Base-by-base conservation (phyloP, 1,284 basidiomycete species). In the Malassezia psittaci region DNA sequence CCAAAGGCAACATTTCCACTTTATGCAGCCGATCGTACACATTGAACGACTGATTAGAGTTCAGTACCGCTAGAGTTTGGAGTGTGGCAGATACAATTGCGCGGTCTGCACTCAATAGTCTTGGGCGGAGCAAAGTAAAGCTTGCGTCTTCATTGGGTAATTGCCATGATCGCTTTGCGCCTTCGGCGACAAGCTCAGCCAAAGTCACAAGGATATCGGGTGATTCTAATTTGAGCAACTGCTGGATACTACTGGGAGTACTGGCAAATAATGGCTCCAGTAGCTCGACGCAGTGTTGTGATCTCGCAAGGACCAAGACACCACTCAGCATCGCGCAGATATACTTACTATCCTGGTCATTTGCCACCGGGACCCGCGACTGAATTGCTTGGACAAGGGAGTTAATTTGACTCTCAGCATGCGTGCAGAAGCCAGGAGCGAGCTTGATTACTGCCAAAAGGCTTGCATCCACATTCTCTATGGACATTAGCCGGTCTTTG, bases 1-100 rank as follows among this genome's bases (percentile, higher is more conserved):
- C 48, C 9, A 74, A 45, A 1, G 63, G 59, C 15, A 60, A 67
- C 10, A 48, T 56, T 52, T 74, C 72, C 11, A 69, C 61, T 21
- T 68, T 66, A 24, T 60, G 54, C 9, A 73, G 54, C 52, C 55
- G 53, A 36, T 18, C 19, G 32, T 43, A 50, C 16, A 60, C 53
- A n/a, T 50, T 49, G 45, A 39, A 35, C 18, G 32, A 36, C 19
- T 38, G 39, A 2, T 38, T 16, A 5, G 19, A 34, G n/a, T 36
- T 18, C 29, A 18, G 16, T 24, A 18, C 44, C 5, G 63, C 49
- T n/a, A 72, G 54, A 9, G 71, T 51, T 34, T 60, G 58, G 32
- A 67, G 52, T 3, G 68, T 61, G 1, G 68, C 62, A 3, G 56
- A 52, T 5, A 69, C 67, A 19, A 66, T 32, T 1, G 45, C 47